Evolutionary conservation across 75 land plant species (phyloP), one percentile per base, ranked within the genome.

Genomic region (Ceratopteris richardii): DNA sequence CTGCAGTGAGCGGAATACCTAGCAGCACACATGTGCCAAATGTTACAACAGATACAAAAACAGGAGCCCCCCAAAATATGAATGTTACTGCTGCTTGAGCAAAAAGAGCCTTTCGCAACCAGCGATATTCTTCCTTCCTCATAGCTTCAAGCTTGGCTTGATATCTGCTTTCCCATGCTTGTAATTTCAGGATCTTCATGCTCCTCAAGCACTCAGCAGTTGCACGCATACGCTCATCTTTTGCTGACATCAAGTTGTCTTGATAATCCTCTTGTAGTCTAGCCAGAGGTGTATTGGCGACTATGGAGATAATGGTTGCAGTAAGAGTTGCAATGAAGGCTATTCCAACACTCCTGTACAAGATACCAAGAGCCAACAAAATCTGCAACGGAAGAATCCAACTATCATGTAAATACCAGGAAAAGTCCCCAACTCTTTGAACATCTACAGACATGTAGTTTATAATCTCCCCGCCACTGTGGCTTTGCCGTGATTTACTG

Each of bases 401-500:
- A 23, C 77, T 78, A 42, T 92, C 89, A 62, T 92, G 94, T 11
- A 92, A 76, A 66, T 88, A 92, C 97, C 94, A 92, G 0, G 94
- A 72, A 48, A 79, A 92, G 44, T 87, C 93, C 10, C 85, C 94
- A 2, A 92, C 67, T 63, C 97, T 63, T 31, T 92, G 94, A 10
- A 92, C 97, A 69, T 92, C 97, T n/a, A 92, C 97, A 7, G 97
- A 84, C 97, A 92, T 88, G 59, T 92, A 92, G 57, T 92, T 92
- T 31, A 92, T 90, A 46, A 92, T 88, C 71, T 92, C 97, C 19
- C 97, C 97, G 67, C 86, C 89, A 1, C 86, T 76, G 52, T 92
- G 97, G 51, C 82, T 82, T 51, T 88, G 94, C 31, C 86, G 64
- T 12, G 93, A 78, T 11, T 58, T 60, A 71, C 77, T 85, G 0